Conservation (phyloP, 2,329 filamentous ascomycete genomes). For the Xylaria sp. region DNA sequence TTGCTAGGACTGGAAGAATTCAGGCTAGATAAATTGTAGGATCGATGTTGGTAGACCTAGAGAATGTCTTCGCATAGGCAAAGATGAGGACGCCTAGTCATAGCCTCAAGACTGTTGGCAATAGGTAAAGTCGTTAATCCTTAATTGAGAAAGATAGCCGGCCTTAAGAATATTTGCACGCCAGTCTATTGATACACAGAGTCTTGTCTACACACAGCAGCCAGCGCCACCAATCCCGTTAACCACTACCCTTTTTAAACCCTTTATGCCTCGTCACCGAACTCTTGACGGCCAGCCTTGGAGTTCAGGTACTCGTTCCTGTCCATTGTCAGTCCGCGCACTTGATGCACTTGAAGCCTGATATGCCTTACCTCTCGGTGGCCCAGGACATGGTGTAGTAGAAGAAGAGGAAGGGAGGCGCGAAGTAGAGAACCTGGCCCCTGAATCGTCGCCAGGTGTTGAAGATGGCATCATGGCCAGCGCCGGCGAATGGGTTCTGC, state of each 20-base stretch:
- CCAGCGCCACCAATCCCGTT: conserved; percentile 1
- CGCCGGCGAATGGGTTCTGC: conserved; percentile 82
- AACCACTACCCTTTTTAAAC: conserved; percentile 6
- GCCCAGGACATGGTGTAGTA: conserved; percentile 93
- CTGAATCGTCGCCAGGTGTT: conserved; percentile 90
- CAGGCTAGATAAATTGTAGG: too few species aligned
- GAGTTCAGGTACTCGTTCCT: conserved; percentile 40
- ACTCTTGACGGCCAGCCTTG: conserved; percentile 36
- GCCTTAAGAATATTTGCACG: conserved; percentile 14
- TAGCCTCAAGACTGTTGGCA: not conserved
- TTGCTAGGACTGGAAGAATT: too few species aligned
- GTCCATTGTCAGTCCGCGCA: not conserved
- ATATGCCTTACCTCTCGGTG: conserved; percentile 69
- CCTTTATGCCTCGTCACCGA: conserved; percentile 31
- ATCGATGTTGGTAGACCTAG: too few species aligned
- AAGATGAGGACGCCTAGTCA: not conserved
- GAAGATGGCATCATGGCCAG: conserved; percentile 83
- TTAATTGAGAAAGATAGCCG: not conserved
- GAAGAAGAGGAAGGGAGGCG: conserved; percentile 74
- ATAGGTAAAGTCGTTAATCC: not conserved
- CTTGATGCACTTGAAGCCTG: not conserved
- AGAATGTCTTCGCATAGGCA: too few species aligned
- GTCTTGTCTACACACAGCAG: conserved; percentile 33
- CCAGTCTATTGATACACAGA: conserved; percentile 35
- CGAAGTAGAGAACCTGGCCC: conserved; percentile 85